A percentile compares a stretch with the other conserved stretches of the same genome.
These are phyloP conservation scores for Ophiocordyceps sinensis DNA, from an alignment of 2,329 filamentous ascomycete species.

Conservation along the genomic window DNA sequence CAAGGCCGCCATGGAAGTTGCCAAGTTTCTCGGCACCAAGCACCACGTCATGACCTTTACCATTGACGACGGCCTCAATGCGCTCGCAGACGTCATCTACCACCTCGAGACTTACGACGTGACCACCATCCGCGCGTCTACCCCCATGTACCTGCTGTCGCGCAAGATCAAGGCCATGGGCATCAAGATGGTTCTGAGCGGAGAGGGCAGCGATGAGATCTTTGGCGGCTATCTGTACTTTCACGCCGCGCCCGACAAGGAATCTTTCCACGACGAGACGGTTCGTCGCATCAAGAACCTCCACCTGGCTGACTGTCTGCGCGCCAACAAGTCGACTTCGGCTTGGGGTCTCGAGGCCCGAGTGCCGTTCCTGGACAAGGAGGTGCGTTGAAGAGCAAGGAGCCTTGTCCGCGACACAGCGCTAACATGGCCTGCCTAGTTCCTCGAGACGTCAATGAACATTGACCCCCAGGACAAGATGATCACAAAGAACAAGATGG, in stretches of 20 bases:
- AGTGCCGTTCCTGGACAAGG: conserved; percentile 94
- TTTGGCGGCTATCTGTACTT: conserved; percentile 99
- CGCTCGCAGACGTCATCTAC: conserved; percentile 92
- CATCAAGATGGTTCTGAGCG: conserved; percentile 97
- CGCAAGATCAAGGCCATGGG: conserved; percentile 99
- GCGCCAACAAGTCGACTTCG: conserved; percentile 97
- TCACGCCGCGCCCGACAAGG: conserved; percentile 81
- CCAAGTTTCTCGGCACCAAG: conserved; percentile 92
- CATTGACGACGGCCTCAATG: conserved; percentile 91
- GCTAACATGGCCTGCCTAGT: conserved; percentile 30
- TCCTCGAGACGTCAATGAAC: conserved; percentile 85
- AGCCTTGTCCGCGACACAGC: not conserved
- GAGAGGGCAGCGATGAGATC: conserved; percentile 95
- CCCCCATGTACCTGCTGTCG: conserved; percentile 94
- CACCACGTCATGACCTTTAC: conserved; percentile 98
- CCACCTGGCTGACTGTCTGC: conserved; percentile 87
- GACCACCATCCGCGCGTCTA: conserved; percentile 94
- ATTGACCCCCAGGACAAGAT: conserved; percentile 92
- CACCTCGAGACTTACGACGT: conserved; percentile 97
- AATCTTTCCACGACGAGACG: conserved; percentile 90
- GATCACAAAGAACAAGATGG: conserved; percentile 77
- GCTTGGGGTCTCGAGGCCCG: conserved; percentile 97
- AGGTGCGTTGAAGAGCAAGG: conserved; percentile 31
- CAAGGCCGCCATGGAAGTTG: conserved; percentile 80
- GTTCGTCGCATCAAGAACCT: conserved; percentile 92